Evolutionary conservation across 352 stramenopile species (phyloP).

Genomic region (Phytophthora sansomeana): DNA sequence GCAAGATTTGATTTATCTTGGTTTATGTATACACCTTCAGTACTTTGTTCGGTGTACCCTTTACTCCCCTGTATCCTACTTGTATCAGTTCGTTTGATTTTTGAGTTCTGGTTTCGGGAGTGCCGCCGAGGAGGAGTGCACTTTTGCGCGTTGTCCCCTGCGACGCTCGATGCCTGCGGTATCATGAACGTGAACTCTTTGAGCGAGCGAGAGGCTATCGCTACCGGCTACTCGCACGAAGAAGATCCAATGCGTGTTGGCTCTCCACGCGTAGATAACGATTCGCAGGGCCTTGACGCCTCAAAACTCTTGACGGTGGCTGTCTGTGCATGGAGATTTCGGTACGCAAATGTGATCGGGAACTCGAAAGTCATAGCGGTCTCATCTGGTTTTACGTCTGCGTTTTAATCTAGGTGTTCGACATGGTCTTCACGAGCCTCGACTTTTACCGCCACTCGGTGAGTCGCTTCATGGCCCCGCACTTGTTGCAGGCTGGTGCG

Average conservation of each 20-base stretch:
- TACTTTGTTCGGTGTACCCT: too few species aligned
- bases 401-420: background rate
- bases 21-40: too few species aligned
- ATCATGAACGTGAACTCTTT: conserved; percentile 2
- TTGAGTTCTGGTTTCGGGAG: conserved; percentile 12
- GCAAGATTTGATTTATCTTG: too few species aligned
- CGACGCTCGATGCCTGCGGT: conserved; percentile 14
- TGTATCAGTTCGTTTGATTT: background rate
- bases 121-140: background rate
- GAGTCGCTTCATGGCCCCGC: conserved; percentile 81
- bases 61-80: too few species aligned
- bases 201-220: conserved; percentile 5
- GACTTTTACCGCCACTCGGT: conserved; percentile 68
- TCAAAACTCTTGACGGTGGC: too few species aligned
- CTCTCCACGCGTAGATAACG: too few species aligned
- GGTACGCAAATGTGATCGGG: too few species aligned
- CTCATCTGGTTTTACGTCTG: too few species aligned
- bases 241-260: conserved; percentile 17
- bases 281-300: too few species aligned
- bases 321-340: too few species aligned
- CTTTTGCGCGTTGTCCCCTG: conserved; percentile 14
- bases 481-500: conserved; percentile 69
- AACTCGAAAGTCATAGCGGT: too few species aligned
- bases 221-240: conserved; percentile 27
- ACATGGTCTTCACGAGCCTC: background rate